phyloP scores from a whole-genome alignment of 257 asterid genomes.

The Solanum phureja region DNA sequence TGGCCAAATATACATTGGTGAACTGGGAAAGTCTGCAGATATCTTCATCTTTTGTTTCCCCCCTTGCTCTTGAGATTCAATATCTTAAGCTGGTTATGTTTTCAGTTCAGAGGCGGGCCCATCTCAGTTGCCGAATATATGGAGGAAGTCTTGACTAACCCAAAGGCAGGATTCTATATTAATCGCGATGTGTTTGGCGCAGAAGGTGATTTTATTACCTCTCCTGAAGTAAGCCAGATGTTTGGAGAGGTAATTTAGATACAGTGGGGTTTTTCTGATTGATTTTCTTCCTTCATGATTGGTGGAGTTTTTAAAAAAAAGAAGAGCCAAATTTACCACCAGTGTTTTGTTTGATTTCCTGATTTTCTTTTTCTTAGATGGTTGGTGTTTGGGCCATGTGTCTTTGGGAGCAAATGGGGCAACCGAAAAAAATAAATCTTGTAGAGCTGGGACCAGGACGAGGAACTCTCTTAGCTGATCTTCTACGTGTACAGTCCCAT shows the following conservation, averaged over 20 bases:
- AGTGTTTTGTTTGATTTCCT: neutral
- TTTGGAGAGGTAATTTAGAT: constrained; percentile 74
- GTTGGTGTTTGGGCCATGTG: constrained; percentile 94
- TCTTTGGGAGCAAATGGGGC: constrained; percentile 99
- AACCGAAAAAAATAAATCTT: constrained; percentile 59
- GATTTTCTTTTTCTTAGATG: constrained; percentile 40
- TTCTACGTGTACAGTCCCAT: constrained; percentile 58
- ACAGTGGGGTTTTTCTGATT: neutral
- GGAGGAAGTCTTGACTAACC: constrained; percentile 97
- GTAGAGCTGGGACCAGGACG: constrained; percentile 99
- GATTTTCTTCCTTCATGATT: neutral
- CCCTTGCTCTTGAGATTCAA: neutral
- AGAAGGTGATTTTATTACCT: constrained; percentile 86
- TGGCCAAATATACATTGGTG: neutral
- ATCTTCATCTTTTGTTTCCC: neutral
- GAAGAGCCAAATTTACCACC: neutral
- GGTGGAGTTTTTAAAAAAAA: neutral
- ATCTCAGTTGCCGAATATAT: constrained; percentile 89
- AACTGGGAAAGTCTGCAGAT: neutral
- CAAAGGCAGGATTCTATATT: constrained; percentile 78
- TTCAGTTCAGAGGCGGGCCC: constrained; percentile 97
- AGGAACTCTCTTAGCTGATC: constrained; percentile 96
- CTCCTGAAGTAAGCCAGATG: constrained; percentile 99
- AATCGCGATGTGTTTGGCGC: constrained; percentile 94
- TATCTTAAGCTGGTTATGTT: neutral